Conservation (phyloP, 331 rosid species). For the Stylosanthes scabra region DNA sequence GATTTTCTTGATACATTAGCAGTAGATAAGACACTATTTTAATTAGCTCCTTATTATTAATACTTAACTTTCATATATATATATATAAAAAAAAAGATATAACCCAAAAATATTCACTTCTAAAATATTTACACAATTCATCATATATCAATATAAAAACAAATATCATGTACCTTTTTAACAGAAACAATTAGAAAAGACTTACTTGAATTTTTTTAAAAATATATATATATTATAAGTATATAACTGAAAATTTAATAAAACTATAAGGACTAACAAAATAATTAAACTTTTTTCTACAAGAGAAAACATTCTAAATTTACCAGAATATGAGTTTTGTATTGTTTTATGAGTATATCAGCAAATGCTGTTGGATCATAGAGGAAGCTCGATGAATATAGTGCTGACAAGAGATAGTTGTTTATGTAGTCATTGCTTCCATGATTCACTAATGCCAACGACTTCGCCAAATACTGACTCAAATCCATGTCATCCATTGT, state of each 20-base stretch:
- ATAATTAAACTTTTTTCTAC: no score
- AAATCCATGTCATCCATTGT: conserved; percentile 33
- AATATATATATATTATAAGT: no score
- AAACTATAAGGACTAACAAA: no score
- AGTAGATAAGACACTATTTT: background rate
- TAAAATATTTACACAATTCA: no score
- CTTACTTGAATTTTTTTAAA: background rate
- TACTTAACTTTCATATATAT: no score
- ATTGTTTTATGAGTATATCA: conserved; percentile 32
- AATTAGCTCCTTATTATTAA: no score
- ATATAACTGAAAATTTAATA: background rate
- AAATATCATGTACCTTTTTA: no score
- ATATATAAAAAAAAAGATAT: no score
- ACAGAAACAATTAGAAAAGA: no score
- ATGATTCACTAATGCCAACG: conserved; percentile 33
- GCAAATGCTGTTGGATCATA: conserved; percentile 37
- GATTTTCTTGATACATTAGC: background rate
- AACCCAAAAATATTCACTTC: no score
- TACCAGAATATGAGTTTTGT: conserved; percentile 38
- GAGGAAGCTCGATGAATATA: conserved; percentile 31
- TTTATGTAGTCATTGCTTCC: conserved; percentile 55
- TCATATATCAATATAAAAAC: no score
- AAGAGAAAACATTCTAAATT: background rate
- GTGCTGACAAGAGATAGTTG: conserved; percentile 42
- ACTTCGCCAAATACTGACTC: conserved; percentile 43